Base-by-base conservation (phyloP, 2,329 filamentous ascomycete genomes). In the Epichloe gansuensis region DNA sequence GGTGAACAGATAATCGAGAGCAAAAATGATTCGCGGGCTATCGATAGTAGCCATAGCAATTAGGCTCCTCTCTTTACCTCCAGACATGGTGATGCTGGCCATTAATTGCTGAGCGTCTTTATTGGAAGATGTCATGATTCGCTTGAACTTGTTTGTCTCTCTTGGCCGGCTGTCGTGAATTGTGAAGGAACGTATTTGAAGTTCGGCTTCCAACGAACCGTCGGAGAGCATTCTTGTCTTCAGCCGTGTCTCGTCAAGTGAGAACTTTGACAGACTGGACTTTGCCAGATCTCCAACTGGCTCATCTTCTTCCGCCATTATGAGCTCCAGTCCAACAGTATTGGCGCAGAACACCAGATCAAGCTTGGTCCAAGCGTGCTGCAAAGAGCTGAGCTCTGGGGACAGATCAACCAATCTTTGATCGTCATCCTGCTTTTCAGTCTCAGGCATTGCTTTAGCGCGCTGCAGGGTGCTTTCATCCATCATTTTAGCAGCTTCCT, bases 81-180 rank as follows among this genome's bases (percentile, higher is more conserved):
- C 87, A 0, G 90, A 89, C 68, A 98, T 94, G 0, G 90, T 94
- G 4, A 98, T 73, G 64, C 87, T 96, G 17, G 93, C 93, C 93
- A 98, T 98, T 63, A 98, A 90, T 61, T 99, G 94, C 66, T 97
- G 90, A 45, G 93, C 89, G 52, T 90, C 85, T 59, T 89, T 91
- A 67, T 96, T 97, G 62, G 90, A 89, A 51, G 95, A 84, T 2
- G 90, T 90, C 93, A 98, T 97, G 70, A 98, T 96, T 66, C 91
- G 94, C 49, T 89, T 82, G 75, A 94, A 99, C 64, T 95, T 96
- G 72, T 96, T 98, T 5, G 85, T 87, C 60, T 95, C 90, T 51
- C 81, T 80, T 4, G 82, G 83, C n/a, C 94, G 84, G 56, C 86
- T 96, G 65, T 99, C 93, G 52, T 87, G 81, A 57, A 97, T 95